Base-by-base conservation (phyloP, 2,329 filamentous ascomycete species). In the Cladosporium austrohemisphaericum region DNA sequence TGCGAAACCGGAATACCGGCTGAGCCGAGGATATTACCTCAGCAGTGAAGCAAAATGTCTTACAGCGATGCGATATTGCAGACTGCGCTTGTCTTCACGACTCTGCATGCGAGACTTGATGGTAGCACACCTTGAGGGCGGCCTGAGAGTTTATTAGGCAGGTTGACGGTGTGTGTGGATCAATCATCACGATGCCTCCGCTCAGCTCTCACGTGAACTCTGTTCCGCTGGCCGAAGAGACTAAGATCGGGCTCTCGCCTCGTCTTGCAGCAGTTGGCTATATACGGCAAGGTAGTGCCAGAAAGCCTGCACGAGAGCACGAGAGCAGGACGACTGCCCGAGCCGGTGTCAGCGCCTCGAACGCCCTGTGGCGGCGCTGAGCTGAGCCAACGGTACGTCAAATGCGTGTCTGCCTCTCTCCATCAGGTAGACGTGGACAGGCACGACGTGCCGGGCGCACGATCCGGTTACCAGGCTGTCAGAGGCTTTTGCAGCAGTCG, bases 11-110 rank as follows among this genome's bases (percentile, higher is more conserved):
- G 33, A 23, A 31, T 38, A 37, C 44, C 44, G 44, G 36, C 10
- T 38, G 14, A 23, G 38, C 19, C 29, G 29, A 25, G 22, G 31
- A n/a, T 29, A 25, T 45, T 20, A 45, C 25, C 41, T 46, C 16
- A 36, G 32, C 13, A 38, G 33, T 38, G 44, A 47, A 47, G 33
- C 28, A n/a, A 47, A 47, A 32, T 47, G 44, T 38, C 44, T 47
- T 26, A 31, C 16, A 25, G 18, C 33, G 33, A 20, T 38, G 25
- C 25, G 25, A 5, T 7, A 26, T 11, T 26, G 26, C 16, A 35
- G 41, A 45, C 41, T 32, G 20, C 38, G 38, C 25, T 22, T 19
- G 14, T 47, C 44, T 47, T 37, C 44, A 47, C 44, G 19, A 35
- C 29, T 45, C 41, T 45, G 29, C 19, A 13, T 11, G n/a, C 16